Evolutionary conservation across 2,329 filamentous ascomycete genomes (phyloP), one percentile per base, ranked within the genome.

Genomic region (Fusarium devonianum): DNA sequence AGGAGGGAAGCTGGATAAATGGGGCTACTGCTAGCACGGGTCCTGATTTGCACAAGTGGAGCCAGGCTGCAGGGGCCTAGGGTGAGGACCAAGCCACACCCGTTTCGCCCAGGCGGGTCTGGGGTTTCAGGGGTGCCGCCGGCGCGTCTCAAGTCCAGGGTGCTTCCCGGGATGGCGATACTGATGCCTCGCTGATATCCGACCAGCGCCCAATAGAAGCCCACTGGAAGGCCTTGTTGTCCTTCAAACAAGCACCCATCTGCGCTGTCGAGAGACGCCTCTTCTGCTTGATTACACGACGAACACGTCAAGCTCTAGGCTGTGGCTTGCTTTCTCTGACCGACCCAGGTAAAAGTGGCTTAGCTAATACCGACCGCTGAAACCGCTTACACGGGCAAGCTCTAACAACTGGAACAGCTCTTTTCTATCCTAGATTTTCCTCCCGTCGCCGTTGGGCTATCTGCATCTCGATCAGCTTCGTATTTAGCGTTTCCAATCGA

Each of bases 81-180:
- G 45, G 41, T 40, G 43, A 53, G 49, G 58, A 52, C 41, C 49
- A 50, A 48, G 48, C 52, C 57, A 46, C 25, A 26, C 26, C 16
- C 48, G 43, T 50, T 33, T 50, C 44, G 43, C 58, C 56, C 23
- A 10, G 8, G 17, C 28, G 26, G 18, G n/a, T 32, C 14, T 16
- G 14, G 38, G 46, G 34, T 43, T 46, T 47, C 46, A 43, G 46
- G 45, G 49, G 23, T 12, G n/a, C n/a, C n/a, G 40, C 51, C 48
- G 55, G 50, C 56, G 53, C 62, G 73, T 76, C 69, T 67, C 73
- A 76, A 71, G 63, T 65, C 51, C 47, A 49, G 58, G 61, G 47
- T 34, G 14, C 29, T 10, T 21, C 30, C 29, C 16, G 39, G 25
- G 17, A 22, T 33, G 37, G n/a, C 52, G 42, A 60, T 7, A 13